Base-by-base conservation (phyloP, 2,329 filamentous ascomycete species). In the Bipolaris zeicola region DNA sequence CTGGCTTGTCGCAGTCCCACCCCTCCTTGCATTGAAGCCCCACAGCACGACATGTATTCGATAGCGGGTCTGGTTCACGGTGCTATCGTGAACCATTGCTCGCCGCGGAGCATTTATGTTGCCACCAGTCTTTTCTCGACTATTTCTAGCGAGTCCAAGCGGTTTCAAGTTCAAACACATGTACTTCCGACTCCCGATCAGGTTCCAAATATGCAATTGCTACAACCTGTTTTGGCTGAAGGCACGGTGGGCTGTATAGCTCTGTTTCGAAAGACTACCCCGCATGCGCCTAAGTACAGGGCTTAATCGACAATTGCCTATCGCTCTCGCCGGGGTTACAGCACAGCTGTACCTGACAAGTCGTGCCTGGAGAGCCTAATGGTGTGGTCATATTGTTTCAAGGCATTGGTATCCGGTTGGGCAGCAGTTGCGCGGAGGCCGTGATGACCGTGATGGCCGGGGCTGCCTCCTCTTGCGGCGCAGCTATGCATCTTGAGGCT, bases 331-430 rank as follows among this genome's bases (percentile, higher is more conserved):
- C 49, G 44, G 48, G 55, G 39, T 47, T 53, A 33, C 28, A 43
- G 45, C 45, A 48, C n/a, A 31, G 28, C 28, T 37, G 58, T 58
- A 55, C 58, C 51, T 58, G 50, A 51, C 48, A 37, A 38, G 48
- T 43, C 28, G 52, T 62, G 52, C 56, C 54, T 57, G 57, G 55
- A 45, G 38, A 56, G 53, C 58, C 42, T 62, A 39, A 50, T 61
- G 61, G 50, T 61, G 61, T 57, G 50, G 60, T 57, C 49, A 55
- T 58, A 45, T 41, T 49, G 55, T 63, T 60, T 61, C 60, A 61
- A 41, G 36, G 26, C 18, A 39, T 49, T 56, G 34, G n/a, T 13
- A 22, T 50, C 53, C 41, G 46, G 52, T 63, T 57, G 58, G 62
- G 52, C 53, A 61, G 41, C 50, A 54, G 49, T 20, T 44, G 39